A percentile compares a stretch with the other conserved stretches of the same genome.
These are phyloP conservation scores for Saturnispora sekii DNA, from an alignment of 805 yeast genomes.

Conservation along the genomic window DNA sequence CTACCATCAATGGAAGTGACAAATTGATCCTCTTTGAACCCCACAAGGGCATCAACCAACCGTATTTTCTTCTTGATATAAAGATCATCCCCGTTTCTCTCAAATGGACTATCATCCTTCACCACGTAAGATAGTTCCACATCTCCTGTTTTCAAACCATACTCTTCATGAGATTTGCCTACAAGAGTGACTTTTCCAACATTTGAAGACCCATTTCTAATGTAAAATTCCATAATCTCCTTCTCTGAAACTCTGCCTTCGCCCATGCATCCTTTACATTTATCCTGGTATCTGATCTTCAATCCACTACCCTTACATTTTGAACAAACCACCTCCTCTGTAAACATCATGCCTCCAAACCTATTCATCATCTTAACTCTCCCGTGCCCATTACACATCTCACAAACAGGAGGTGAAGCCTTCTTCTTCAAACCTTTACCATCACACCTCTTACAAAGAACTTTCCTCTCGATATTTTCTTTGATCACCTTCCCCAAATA, in stretches of 20 bases:
- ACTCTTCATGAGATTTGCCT: conserved; percentile 70
- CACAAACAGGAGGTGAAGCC: conserved; percentile 49
- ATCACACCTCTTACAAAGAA: conserved; percentile 61
- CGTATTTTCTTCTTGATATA: conserved; percentile 51
- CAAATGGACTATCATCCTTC: conserved; percentile 35
- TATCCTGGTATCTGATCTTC: conserved; percentile 50
- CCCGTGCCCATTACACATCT: conserved; percentile 68
- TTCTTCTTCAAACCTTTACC: conserved; percentile 67
- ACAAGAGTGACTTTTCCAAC: conserved; percentile 51
- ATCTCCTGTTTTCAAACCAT: conserved; percentile 70
- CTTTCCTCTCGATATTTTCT: conserved; percentile 59
- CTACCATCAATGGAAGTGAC: conserved; percentile 76
- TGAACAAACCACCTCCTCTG: conserved; percentile 50
- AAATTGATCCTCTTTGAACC: conserved; percentile 54
- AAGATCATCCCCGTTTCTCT: conserved; percentile 48
- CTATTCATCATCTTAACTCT: conserved; percentile 46
- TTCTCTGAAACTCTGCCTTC: conserved; percentile 49
- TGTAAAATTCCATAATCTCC: conserved; percentile 65
- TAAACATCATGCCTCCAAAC: conserved; percentile 69
- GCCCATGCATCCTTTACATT: conserved; percentile 73
- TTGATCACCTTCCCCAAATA: conserved; percentile 76
- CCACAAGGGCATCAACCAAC: conserved; percentile 75
- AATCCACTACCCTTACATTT: conserved; percentile 67
- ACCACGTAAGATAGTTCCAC: conserved; percentile 54
- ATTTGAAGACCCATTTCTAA: conserved; percentile 59